Conservation (phyloP, 164 flowering plant species). For the Magnolia sinica region DNA sequence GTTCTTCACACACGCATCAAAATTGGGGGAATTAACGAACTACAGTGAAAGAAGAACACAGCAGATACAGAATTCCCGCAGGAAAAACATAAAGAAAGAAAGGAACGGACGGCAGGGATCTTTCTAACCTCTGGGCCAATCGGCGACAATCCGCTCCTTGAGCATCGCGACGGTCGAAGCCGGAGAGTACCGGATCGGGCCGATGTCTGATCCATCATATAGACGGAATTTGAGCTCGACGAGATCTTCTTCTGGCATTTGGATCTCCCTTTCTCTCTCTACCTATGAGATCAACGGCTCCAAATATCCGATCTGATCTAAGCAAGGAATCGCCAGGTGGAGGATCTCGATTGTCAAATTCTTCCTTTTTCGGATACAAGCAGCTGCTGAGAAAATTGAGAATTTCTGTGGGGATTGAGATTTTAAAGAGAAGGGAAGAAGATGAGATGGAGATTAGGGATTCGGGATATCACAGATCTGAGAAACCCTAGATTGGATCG, state of each 20-base stretch:
- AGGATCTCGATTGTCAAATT: neutral
- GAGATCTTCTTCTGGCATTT: constrained; percentile 63
- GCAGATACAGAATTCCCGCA: neutral
- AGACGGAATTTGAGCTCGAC: constrained; percentile 58
- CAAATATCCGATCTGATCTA: constrained; percentile 1
- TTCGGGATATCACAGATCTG: constrained; percentile 4
- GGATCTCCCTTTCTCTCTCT: neutral
- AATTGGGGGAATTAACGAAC: neutral
- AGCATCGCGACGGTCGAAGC: constrained; percentile 56
- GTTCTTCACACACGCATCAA: neutral
- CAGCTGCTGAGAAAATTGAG: neutral
- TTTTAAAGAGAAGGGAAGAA: neutral
- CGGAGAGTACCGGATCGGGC: constrained; percentile 56
- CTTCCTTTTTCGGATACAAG: neutral
- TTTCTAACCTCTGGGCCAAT: constrained; percentile 59
- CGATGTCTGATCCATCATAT: constrained; percentile 63
- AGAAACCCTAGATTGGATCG: constrained; percentile 19
- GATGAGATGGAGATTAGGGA: neutral
- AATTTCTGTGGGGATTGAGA: neutral
- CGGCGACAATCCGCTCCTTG: constrained; percentile 57
- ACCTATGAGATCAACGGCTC: neutral
- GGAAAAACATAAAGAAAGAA: neutral
- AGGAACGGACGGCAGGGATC: neutral
- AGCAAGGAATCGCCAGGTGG: neutral
- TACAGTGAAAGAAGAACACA: neutral